A percentile compares a stretch with the other conserved stretches of the same genome.
These are phyloP conservation scores for Bolboschoenus planiculmis DNA, from an alignment of 176 grass and related monocot species.

Conservation along the genomic window DNA sequence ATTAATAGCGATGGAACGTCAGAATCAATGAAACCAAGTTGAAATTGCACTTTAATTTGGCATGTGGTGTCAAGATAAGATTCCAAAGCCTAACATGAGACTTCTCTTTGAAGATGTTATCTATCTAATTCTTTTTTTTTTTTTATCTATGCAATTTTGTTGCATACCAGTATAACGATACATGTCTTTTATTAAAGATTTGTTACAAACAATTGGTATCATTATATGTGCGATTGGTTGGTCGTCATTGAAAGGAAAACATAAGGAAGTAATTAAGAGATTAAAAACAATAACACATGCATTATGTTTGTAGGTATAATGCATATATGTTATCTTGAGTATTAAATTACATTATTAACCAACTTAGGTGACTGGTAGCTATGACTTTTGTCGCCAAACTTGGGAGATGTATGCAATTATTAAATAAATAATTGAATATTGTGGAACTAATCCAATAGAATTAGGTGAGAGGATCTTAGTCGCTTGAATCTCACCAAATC, in stretches of 20 bases:
- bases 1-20: not conserved
- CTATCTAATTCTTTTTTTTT: not conserved
- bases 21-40: not conserved
- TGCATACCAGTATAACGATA: not conserved
- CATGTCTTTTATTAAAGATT: too few species aligned
- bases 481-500: not conserved
- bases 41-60: not conserved
- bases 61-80: not conserved
- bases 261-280: not conserved
- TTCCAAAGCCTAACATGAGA: slow-evolving; percentile 5
- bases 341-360: slow-evolving; percentile 1
- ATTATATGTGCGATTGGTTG: not conserved
- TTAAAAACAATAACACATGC: not conserved
- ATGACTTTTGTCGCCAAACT: slow-evolving; percentile 11
- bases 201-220: too few species aligned
- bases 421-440: not conserved
- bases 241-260: not conserved
- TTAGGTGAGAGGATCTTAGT: not conserved
- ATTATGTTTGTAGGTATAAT: not conserved
- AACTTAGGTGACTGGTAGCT: slow-evolving; percentile 15
- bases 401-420: not conserved
- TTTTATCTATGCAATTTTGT: not conserved
- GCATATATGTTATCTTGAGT: not conserved
- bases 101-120: slow-evolving; percentile 4
- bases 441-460: not conserved